Evolutionary conservation across 2,329 filamentous ascomycete species (phyloP).

Genomic region (Fusarium nanum): DNA sequence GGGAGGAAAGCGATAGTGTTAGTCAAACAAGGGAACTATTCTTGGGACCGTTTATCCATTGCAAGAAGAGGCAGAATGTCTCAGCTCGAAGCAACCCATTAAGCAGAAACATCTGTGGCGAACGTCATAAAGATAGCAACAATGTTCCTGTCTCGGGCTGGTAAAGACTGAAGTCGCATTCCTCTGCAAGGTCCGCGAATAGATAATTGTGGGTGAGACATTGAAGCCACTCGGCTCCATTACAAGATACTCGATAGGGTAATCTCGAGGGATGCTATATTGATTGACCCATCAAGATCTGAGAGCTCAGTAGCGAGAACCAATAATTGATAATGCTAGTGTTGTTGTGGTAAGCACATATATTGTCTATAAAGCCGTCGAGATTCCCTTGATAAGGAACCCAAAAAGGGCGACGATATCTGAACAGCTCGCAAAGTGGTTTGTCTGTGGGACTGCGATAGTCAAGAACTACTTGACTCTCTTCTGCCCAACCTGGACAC

Average conservation of each 20-base stretch:
- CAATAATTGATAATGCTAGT: slow-evolving; percentile 25
- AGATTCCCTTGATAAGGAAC: background rate
- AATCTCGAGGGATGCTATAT: slow-evolving; percentile 13
- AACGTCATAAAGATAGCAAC: slow-evolving; percentile 23
- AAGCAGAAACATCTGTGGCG: slow-evolving; percentile 28
- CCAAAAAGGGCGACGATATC: background rate
- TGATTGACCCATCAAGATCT: slow-evolving; percentile 1
- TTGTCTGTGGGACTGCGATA: background rate
- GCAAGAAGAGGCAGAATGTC: slow-evolving; percentile 50
- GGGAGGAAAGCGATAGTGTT: slow-evolving; percentile 27
- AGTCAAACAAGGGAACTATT: slow-evolving; percentile 24
- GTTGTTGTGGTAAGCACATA: slow-evolving; percentile 9
- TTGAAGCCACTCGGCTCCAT: slow-evolving; percentile 29
- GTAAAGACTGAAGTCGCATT: slow-evolving; percentile 42
- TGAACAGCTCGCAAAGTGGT: background rate
- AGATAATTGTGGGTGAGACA: slow-evolving; percentile 40
- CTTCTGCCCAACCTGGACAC: background rate
- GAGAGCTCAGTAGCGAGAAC: slow-evolving; percentile 9
- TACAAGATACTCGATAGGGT: background rate
- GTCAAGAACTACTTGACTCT: background rate
- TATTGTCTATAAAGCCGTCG: slow-evolving; percentile 16
- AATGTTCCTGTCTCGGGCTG: slow-evolving; percentile 24
- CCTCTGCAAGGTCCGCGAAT: slow-evolving; percentile 39
- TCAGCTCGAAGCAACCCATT: slow-evolving; percentile 33
- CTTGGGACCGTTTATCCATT: slow-evolving; percentile 39